Evolutionary conservation across 352 stramenopile genomes (phyloP).

Genomic region (Globisporangium yorkense): DNA sequence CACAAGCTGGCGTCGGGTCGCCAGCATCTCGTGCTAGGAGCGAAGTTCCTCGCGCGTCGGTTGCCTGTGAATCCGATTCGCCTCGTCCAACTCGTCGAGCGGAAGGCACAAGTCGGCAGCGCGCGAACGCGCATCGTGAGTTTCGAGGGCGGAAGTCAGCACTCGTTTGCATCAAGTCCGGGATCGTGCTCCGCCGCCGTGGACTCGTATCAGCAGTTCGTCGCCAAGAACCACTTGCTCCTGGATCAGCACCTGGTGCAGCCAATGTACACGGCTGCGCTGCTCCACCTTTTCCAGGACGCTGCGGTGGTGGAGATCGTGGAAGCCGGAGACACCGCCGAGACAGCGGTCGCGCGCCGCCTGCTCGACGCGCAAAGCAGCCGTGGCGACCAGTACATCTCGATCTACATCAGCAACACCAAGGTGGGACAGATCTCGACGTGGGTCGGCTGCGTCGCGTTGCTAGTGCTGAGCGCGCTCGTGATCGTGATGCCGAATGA

Average conservation of each 20-base stretch:
- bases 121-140: neutral
- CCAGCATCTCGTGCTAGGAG: conserved; percentile 25
- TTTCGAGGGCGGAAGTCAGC: neutral
- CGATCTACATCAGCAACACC: conserved; percentile 51
- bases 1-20: conserved; percentile 20
- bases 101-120: conserved; percentile 9
- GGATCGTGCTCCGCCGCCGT: conserved; percentile 5
- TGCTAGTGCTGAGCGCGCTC: conserved; percentile 10
- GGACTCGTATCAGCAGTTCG: conserved; percentile 25
- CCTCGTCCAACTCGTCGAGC: conserved; percentile 36
- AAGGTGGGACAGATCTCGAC: conserved; percentile 33
- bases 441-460: conserved; percentile 18
- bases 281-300: conserved; percentile 40
- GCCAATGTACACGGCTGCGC: conserved; percentile 25
- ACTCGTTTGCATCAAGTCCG: neutral
- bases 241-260: conserved; percentile 2
- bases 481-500: conserved; percentile 41
- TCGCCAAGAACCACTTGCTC: conserved; percentile 24
- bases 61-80: conserved; percentile 16
- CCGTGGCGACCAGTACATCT: conserved; percentile 10
- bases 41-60: conserved; percentile 17
- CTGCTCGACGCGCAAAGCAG: conserved; percentile 15
- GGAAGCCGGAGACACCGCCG: conserved; percentile 11
- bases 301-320: conserved; percentile 16
- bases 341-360: conserved; percentile 16